phyloP scores from a whole-genome alignment of 2,329 filamentous ascomycete genomes.

The Trichoderma simmonsii region DNA sequence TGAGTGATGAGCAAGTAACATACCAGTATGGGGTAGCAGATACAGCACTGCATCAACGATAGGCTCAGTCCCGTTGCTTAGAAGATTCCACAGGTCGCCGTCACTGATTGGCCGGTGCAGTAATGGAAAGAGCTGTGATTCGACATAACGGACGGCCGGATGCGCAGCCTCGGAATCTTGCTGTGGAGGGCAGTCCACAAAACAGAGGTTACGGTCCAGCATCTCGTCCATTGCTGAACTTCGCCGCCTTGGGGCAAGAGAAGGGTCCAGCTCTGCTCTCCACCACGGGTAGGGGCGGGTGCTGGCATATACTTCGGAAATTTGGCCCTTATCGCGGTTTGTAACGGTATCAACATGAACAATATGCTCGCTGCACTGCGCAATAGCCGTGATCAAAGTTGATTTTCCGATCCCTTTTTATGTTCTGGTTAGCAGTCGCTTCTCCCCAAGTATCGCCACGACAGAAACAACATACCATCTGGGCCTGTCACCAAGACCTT shows the following conservation, averaged over 20 bases:
- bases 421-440: slow-evolving; percentile 4
- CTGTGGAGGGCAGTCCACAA: slow-evolving; percentile 78
- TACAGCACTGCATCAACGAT: slow-evolving; percentile 86
- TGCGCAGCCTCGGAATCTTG: slow-evolving; percentile 31
- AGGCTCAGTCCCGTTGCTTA: slow-evolving; percentile 78
- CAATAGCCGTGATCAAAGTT: slow-evolving; percentile 81
- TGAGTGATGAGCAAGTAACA: slow-evolving; percentile 26
- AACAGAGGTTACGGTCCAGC: slow-evolving; percentile 88
- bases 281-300: slow-evolving; percentile 83
- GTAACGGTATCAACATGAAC: slow-evolving; percentile 79
- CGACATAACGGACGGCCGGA: slow-evolving; percentile 70
- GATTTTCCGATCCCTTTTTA: slow-evolving; percentile 77
- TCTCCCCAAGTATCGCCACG: not conserved
- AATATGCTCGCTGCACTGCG: slow-evolving; percentile 84
- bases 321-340: slow-evolving; percentile 30
- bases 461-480: slow-evolving; percentile 52
- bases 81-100: slow-evolving; percentile 68
- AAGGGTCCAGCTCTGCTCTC: slow-evolving; percentile 77
- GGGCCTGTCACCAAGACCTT: slow-evolving; percentile 86
- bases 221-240: slow-evolving; percentile 69
- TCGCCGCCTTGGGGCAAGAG: slow-evolving; percentile 53
- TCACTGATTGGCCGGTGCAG: slow-evolving; percentile 59
- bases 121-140: slow-evolving; percentile 40
- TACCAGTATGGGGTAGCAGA: slow-evolving; percentile 67
- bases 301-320: slow-evolving; percentile 72